Evolutionary conservation across 305 asterid genomes (phyloP).

Genomic region (Salvia sclarea): DNA sequence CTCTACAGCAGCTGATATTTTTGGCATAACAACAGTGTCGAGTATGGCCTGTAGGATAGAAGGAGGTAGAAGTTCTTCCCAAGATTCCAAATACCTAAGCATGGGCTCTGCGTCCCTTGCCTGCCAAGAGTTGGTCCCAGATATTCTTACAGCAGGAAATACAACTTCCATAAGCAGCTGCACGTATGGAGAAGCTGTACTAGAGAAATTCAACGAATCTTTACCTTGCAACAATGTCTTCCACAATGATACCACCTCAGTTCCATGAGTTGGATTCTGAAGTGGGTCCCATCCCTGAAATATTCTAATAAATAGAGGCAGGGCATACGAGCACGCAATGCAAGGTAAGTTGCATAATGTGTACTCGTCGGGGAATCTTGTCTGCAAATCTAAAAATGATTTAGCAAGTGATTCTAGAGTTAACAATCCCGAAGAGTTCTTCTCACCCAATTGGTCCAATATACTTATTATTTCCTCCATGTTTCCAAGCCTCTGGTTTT

Average conservation of each 20-base stretch:
- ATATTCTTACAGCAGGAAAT: slow-evolving; percentile 86
- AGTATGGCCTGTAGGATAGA: slow-evolving; percentile 63
- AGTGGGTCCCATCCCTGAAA: slow-evolving; percentile 97
- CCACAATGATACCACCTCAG: slow-evolving; percentile 64
- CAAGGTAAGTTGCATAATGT: slow-evolving; percentile 68
- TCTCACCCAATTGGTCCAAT: slow-evolving; percentile 58
- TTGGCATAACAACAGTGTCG: slow-evolving; percentile 67
- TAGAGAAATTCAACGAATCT: slow-evolving; percentile 48
- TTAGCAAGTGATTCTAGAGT: slow-evolving; percentile 74
- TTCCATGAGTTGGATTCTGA: slow-evolving; percentile 80
- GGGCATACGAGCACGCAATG: slow-evolving; percentile 80
- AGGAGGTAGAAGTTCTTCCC: slow-evolving; percentile 79
- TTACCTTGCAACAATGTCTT: slow-evolving; percentile 67
- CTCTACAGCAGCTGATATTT: slow-evolving; percentile 74
- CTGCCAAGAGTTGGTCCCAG: slow-evolving; percentile 85
- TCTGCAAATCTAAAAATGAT: slow-evolving; percentile 64
- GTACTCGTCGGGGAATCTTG: slow-evolving; percentile 63
- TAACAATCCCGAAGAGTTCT: slow-evolving; percentile 61
- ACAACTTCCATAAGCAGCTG: slow-evolving; percentile 92
- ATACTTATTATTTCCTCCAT: slow-evolving; percentile 60
- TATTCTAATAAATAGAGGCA: slow-evolving; percentile 72
- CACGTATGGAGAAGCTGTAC: slow-evolving; percentile 64
- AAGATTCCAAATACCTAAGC: slow-evolving; percentile 80
- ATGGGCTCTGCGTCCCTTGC: slow-evolving; percentile 86
- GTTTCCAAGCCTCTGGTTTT: slow-evolving; percentile 67